A percentile compares a stretch with the other conserved stretches of the same genome.
phyloP scores from a whole-genome alignment of 2,329 filamentous ascomycete genomes.

The Nectriaceae sp. region DNA sequence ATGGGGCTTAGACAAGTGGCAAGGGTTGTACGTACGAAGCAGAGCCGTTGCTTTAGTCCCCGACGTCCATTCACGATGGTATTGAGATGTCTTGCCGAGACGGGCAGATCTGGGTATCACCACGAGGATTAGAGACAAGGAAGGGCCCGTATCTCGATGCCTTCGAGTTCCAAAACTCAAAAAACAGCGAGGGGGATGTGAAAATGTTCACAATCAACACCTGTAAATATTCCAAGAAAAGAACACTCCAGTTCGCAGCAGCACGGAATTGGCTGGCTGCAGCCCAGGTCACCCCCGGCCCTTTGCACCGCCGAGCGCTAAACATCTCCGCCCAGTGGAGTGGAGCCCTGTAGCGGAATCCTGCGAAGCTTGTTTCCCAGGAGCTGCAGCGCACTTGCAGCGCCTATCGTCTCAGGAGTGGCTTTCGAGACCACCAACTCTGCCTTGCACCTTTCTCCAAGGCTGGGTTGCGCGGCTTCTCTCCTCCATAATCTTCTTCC shows the following conservation, averaged over 20 bases:
- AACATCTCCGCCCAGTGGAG: not conserved
- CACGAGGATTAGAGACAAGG: not conserved
- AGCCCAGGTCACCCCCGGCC: not conserved
- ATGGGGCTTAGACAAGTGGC: no score
- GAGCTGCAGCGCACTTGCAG: not conserved
- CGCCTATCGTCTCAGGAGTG: not conserved
- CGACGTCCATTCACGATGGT: no score
- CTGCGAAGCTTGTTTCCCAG: not conserved
- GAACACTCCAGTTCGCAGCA: not conserved
- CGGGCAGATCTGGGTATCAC: not conserved
- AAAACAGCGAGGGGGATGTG: no score
- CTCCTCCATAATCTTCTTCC: no score
- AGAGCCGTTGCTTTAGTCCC: no score
- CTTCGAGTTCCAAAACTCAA: not conserved
- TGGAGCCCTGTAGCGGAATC: not conserved
- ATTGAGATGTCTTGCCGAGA: not conserved
- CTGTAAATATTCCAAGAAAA: no score
- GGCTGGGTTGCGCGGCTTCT: not conserved
- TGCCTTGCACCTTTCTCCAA: no score
- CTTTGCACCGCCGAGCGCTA: not conserved
- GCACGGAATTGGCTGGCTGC: not conserved
- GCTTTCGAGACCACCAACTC: no score
- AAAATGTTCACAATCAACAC: no score
- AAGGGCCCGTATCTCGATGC: not conserved
- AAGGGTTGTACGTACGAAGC: no score